A percentile compares a stretch with the other conserved stretches of the same genome.
Conservation (phyloP, 768 basidiomycete genomes). For the Porpolomopsis calyptriformis region DNA sequence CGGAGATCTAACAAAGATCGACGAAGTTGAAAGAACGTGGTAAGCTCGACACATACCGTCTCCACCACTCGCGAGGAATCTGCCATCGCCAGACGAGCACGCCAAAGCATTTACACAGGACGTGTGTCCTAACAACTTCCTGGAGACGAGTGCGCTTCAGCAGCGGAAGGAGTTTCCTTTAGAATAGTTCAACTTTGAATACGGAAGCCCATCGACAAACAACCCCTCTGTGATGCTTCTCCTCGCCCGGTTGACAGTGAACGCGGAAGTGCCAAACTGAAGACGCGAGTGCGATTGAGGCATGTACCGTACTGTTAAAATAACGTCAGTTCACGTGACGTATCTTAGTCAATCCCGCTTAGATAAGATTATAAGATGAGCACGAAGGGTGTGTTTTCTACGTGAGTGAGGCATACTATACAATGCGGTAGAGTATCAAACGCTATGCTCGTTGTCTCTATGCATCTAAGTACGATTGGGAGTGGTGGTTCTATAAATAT, state of each 20-base stretch:
- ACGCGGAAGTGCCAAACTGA: background rate
- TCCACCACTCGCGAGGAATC: slow-evolving; percentile 59
- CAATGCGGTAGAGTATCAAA: too few species aligned
- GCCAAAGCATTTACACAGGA: slow-evolving; percentile 58
- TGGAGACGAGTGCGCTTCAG: slow-evolving; percentile 12
- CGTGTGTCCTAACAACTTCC: slow-evolving; percentile 35
- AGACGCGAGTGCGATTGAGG: background rate
- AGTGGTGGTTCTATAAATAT: background rate
- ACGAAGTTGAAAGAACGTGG: background rate
- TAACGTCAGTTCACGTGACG: too few species aligned
- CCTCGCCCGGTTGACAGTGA: slow-evolving; percentile 1
- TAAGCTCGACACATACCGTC: slow-evolving; percentile 38
- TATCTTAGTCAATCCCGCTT: too few species aligned
- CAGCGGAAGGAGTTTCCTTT: too few species aligned
- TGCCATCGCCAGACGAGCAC: slow-evolving; percentile 50
- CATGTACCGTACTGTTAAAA: too few species aligned
- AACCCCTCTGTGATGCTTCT: slow-evolving; percentile 7
- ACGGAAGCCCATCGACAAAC: slow-evolving; percentile 16
- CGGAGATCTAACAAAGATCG: slow-evolving; percentile 31
- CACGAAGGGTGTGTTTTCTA: background rate
- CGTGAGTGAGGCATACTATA: too few species aligned
- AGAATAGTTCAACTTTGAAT: slow-evolving; percentile 17
- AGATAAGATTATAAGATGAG: background rate
- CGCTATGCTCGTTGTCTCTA: too few species aligned
- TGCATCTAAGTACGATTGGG: too few species aligned